A percentile compares a stretch with the other conserved stretches of the same genome.
phyloP scores from a whole-genome alignment of 1,284 basidiomycete genomes.

The Xanthoconium separans region DNA sequence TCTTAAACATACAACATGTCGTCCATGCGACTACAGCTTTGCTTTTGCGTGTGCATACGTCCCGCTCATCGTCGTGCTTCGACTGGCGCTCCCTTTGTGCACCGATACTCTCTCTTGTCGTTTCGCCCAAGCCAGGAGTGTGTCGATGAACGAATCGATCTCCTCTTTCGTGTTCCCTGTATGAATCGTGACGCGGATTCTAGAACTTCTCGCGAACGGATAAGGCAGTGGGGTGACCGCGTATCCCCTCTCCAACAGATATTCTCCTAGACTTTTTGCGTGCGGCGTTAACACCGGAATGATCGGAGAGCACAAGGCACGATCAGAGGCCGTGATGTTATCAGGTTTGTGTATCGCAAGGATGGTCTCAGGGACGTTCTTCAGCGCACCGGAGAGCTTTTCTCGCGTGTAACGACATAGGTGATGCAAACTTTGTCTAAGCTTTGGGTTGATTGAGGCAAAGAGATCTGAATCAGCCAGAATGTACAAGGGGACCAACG shows the following conservation, averaged over 20 bases:
- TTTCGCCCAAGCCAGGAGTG: slow-evolving; percentile 13
- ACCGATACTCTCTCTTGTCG: not conserved
- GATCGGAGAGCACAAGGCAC: slow-evolving; percentile 14
- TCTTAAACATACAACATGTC: not conserved
- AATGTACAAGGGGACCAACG: not conserved
- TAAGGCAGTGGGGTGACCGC: slow-evolving; percentile 10
- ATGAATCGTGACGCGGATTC: slow-evolving; percentile 19
- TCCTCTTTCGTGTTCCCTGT: slow-evolving; percentile 19
- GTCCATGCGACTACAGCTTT: slow-evolving; percentile 4
- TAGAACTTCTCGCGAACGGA: slow-evolving; percentile 1
- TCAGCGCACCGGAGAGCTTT: slow-evolving; percentile 7
- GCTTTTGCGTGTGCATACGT: slow-evolving; percentile 4
- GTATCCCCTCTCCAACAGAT: slow-evolving; percentile 15
- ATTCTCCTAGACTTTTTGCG: slow-evolving; percentile 5
- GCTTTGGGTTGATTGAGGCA: slow-evolving; percentile 3
- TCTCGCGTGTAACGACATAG: slow-evolving; percentile 14
- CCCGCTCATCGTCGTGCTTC: not conserved
- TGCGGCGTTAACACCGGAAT: slow-evolving; percentile 19
- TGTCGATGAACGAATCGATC: slow-evolving; percentile 11
- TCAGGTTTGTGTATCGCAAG: slow-evolving; percentile 4
- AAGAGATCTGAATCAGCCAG: not conserved
- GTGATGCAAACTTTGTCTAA: slow-evolving; percentile 13
- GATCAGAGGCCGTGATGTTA: not conserved
- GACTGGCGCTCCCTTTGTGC: not conserved
- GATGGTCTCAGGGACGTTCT: slow-evolving; percentile 9